phyloP scores from a whole-genome alignment of 208 protist species.

The Trypanosoma avium region DNA sequence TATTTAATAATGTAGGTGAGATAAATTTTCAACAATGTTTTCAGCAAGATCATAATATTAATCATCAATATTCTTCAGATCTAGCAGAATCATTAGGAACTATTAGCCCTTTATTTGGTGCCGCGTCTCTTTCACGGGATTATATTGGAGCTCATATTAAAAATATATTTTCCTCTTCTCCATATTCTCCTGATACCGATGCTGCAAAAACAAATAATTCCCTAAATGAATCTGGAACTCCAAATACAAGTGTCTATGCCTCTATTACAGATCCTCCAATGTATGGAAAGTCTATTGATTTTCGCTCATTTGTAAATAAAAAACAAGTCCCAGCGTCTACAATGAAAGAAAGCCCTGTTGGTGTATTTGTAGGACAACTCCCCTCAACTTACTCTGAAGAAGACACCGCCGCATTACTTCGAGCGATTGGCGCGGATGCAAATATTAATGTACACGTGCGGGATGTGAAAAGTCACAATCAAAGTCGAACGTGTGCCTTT shows the following conservation, averaged over 20 bases:
- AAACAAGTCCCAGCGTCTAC: conserved; percentile 36
- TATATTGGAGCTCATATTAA: not conserved
- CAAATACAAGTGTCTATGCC: conserved; percentile 49
- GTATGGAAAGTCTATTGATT: conserved; percentile 45
- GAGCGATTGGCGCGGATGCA: conserved; percentile 53
- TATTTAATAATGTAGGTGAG: not conserved
- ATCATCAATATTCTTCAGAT: not conserved
- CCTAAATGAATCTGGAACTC: not conserved
- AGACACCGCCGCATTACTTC: conserved; percentile 69
- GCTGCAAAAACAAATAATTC: not conserved
- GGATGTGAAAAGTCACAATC: conserved; percentile 80
- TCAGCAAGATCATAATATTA: not conserved
- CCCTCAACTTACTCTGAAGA: conserved; percentile 73
- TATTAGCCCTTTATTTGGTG: conserved; percentile 6
- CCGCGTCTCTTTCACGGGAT: conserved; percentile 1
- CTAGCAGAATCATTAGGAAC: conserved; percentile 1
- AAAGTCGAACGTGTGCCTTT: conserved; percentile 85
- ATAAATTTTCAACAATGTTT: conserved; percentile 9
- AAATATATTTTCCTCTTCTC: not conserved
- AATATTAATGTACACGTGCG: conserved; percentile 57
- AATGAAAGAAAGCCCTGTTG: conserved; percentile 46
- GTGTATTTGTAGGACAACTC: conserved; percentile 82
- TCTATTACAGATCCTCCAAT: conserved; percentile 39
- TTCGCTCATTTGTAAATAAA: conserved; percentile 48
- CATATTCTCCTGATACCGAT: conserved; percentile 6